phyloP scores from a whole-genome alignment of 148 eudicot genomes.

The Cornus kousa region DNA sequence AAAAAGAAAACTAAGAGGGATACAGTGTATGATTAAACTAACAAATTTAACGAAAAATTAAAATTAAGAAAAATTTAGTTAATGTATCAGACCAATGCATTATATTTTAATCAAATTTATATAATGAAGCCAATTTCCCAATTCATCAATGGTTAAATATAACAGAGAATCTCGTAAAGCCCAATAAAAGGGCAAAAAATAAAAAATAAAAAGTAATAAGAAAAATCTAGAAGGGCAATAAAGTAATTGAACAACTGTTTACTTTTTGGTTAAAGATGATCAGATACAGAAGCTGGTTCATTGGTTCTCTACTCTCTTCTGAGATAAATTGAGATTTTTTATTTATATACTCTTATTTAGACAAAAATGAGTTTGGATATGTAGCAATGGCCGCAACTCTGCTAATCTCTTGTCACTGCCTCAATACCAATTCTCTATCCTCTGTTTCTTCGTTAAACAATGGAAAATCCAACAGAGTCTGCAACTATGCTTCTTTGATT shows the following conservation, averaged over 20 bases:
- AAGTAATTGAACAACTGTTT: not conserved
- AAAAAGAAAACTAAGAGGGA: no score
- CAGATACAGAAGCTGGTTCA: not conserved
- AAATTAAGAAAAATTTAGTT: no score
- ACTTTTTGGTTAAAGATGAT: not conserved
- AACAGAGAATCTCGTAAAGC: no score
- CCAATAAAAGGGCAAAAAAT: no score
- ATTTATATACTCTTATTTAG: not conserved
- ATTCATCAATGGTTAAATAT: no score
- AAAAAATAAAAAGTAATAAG: no score
- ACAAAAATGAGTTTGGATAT: not conserved
- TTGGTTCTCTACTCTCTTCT: not conserved
- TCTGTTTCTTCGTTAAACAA: constrained; percentile 8
- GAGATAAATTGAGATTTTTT: not conserved
- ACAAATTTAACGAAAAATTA: no score
- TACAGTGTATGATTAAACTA: no score
- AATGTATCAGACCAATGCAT: no score
- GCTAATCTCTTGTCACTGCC: constrained; percentile 16
- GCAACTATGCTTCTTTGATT: not conserved
- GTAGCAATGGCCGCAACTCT: constrained; percentile 27
- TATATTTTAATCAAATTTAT: no score
- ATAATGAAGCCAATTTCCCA: no score
- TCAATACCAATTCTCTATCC: constrained; percentile 9
- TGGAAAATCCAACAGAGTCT: not conserved
- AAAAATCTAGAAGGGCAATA: not conserved